phyloP scores from a whole-genome alignment of 306 rosid species.

The Prunus dulcis region DNA sequence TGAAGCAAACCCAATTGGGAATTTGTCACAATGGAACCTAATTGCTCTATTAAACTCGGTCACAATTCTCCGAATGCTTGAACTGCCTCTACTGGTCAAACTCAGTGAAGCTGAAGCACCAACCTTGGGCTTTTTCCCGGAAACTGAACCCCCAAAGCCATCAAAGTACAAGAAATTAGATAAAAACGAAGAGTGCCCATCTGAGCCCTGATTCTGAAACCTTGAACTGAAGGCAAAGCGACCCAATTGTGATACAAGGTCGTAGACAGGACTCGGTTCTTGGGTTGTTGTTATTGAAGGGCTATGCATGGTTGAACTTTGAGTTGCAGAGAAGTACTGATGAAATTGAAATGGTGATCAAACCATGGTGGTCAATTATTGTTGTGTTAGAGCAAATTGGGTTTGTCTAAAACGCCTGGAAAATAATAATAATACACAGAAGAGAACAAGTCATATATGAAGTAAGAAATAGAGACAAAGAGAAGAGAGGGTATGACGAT shows the following conservation, averaged over 20 bases:
- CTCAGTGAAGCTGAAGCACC: constrained; percentile 54
- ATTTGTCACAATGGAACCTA: constrained; percentile 57
- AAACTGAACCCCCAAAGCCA: constrained; percentile 13
- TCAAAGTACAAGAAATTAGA: constrained; percentile 50
- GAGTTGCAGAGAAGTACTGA: not conserved
- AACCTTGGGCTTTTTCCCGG: constrained; percentile 25
- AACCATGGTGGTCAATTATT: constrained; percentile 11
- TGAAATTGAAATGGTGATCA: not conserved
- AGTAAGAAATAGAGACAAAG: not conserved
- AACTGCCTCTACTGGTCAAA: constrained; percentile 27
- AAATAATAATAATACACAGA: not conserved
- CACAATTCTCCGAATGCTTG: constrained; percentile 38
- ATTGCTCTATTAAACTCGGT: constrained; percentile 61
- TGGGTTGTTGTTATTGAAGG: constrained; percentile 39
- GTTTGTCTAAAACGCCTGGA: constrained; percentile 1
- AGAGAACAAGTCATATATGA: not conserved
- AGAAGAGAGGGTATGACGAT: not conserved
- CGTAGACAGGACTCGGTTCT: constrained; percentile 42
- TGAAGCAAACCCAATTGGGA: constrained; percentile 84
- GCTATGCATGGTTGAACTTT: constrained; percentile 43
- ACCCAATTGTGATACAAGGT: constrained; percentile 56
- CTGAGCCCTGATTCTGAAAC: constrained; percentile 28
- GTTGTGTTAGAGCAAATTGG: not conserved
- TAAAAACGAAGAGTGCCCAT: constrained; percentile 37
- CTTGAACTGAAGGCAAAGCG: constrained; percentile 44